Evolutionary conservation across 192 early-diverging fungal species (phyloP), one percentile per base, ranked within the genome.

Genomic region (Mortierella antarctica): DNA sequence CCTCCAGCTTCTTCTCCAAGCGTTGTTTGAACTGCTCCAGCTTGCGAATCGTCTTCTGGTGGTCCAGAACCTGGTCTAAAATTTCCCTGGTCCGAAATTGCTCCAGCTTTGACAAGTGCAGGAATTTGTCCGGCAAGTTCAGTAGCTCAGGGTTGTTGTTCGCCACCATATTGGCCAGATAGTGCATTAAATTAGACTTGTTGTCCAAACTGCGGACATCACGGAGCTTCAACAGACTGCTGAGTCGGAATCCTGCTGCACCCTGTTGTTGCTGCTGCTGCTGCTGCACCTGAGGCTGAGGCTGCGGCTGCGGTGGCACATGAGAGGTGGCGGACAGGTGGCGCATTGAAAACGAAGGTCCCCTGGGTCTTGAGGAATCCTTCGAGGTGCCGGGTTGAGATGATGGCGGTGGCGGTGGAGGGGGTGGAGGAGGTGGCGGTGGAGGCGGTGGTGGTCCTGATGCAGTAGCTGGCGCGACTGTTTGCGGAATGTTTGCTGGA

Each of bases 151-250:
- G 77, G 54, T 80, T 80, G 57, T 57, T 72, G 39, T 68, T 64
- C 15, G 77, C 58, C 8, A 80, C 77, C 77, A 80, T 72, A 15
- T 59, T 80, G 10, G 77, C 77, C 11, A 80, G 65, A 42, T 80
- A 80, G 39, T 80, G 69, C 70, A 80, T 80, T 41, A 80, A 18
- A 48, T 80, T 80, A 5, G 70, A 80, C 15, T 80, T 80, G 77
- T 67, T 72, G 51, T 80, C 77, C 8, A 68, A 41, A 63, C 70
- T 72, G 11, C 77, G 63, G 53, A 80, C 77, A 45, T 80, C 77
- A 5, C 77, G 59, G 4, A 80, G 70, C 48, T 80, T 80, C 6
- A 80, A 31, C 1, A 80, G 55, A 57, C 70, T 72, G 54, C 68
- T 44, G 1, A 80, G 46, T n/a, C 77, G 77, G 65, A 80, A 80